Base-by-base conservation (phyloP, 2,329 filamentous ascomycete species). In the Diaporthe destruens region DNA sequence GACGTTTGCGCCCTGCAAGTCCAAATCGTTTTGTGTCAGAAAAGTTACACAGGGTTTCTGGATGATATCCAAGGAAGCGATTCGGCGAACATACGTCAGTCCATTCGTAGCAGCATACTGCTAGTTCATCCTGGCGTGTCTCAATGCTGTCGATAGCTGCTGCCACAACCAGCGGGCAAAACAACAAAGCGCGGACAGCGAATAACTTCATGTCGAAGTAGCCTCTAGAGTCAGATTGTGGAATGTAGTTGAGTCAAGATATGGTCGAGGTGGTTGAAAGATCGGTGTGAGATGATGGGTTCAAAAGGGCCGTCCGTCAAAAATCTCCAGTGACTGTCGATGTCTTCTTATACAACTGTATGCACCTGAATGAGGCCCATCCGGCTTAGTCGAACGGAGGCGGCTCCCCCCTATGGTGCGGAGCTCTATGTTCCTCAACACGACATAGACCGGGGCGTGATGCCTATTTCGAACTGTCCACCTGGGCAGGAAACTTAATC, bases 81-180 rank as follows among this genome's bases (percentile, higher is more conserved):
- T 25, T 6, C 25, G 2, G 25, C 16, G 36, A 25, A n/a, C n/a
- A 6, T 42, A 59, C 56, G 14, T n/a, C 25, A 23, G 16, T 25
- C 56, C 56, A 59, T 3, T 42, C 34, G 6, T 59, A 59, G 56
- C 56, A 59, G 56, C 36, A 59, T 59, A 42, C 56, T 25, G n/a
- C 6, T 14, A 59, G 12, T 14, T 59, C 56, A 12, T 59, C 56
- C 23, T 59, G 56, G 5, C 56, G 56, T 9, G 36, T 25, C 8
- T 9, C 56, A 6, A 61, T 32, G 23, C 42, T n/a, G 23, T 16
- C n/a, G 5, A 44, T 7, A 12, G 23, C 56, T 42, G 39, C 23
- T 6, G 39, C 39, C 29, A 61, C 44, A 23, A 42, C 56, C 16
- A 61, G 36, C 16, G 56, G 56, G 23, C 39, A 25, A 20, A 59